Percentiles rank a stretch among this genome's conserved stretches.
These are phyloP conservation scores for Arachnomyces sp. DNA, from an alignment of 2,329 filamentous ascomycete species.

Conservation along the genomic window DNA sequence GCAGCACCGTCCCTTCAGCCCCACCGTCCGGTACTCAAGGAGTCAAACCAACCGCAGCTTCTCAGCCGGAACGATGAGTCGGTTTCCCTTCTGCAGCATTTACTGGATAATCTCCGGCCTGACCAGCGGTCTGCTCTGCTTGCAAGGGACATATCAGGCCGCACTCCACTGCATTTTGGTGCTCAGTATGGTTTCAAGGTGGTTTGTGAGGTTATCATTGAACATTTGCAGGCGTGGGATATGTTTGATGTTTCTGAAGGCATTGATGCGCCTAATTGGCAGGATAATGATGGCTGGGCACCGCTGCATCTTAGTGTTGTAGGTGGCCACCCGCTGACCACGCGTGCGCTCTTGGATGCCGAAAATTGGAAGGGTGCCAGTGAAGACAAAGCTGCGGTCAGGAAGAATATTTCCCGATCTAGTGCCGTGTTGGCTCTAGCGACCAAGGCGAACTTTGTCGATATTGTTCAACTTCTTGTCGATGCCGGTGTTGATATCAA, in stretches of 20 bases:
- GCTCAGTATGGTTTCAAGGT: slow-evolving; percentile 90
- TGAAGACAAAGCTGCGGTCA: slow-evolving; percentile 55
- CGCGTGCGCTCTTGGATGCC: slow-evolving; percentile 68
- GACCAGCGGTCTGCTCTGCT: slow-evolving; percentile 61
- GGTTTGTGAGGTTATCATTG: slow-evolving; percentile 81
- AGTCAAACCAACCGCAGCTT: slow-evolving; percentile 54
- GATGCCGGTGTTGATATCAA: slow-evolving; percentile 89
- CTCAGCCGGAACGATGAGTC: slow-evolving; percentile 64
- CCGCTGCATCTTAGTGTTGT: slow-evolving; percentile 89
- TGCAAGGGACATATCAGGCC: slow-evolving; percentile 16
- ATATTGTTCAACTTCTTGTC: slow-evolving; percentile 80
- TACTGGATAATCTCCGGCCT: slow-evolving; percentile 61
- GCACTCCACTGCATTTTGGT: slow-evolving; percentile 29
- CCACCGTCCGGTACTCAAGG: slow-evolving; percentile 56
- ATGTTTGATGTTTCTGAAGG: slow-evolving; percentile 78
- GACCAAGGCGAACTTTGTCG: slow-evolving; percentile 75
- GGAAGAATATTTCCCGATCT: slow-evolving; percentile 69
- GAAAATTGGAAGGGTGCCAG: slow-evolving; percentile 66
- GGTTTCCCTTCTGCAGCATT: slow-evolving; percentile 57
- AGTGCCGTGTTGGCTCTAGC: slow-evolving; percentile 83
- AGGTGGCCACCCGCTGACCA: slow-evolving; percentile 81
- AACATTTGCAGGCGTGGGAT: slow-evolving; percentile 80
- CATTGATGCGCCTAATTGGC: slow-evolving; percentile 82
- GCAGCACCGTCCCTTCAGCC: slow-evolving; percentile 59
- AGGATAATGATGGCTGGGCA: slow-evolving; percentile 84